phyloP scores from a whole-genome alignment of 2,329 filamentous ascomycete species.

The Cladosporium cucumerinum region DNA sequence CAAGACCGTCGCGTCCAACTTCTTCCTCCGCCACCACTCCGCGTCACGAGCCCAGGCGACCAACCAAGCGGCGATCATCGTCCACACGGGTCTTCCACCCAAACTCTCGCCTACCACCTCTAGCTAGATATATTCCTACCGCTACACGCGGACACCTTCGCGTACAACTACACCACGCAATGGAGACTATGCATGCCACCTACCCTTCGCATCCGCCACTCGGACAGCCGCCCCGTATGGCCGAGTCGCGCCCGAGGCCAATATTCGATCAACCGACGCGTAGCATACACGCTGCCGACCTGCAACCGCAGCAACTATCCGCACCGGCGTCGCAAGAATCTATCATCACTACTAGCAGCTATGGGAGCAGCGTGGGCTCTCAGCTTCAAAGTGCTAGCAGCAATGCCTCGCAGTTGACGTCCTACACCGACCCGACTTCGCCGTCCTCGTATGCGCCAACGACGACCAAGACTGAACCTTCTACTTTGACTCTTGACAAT shows the following conservation, averaged over 20 bases:
- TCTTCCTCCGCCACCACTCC: background rate
- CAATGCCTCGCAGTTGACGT: constrained; percentile 31
- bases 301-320: constrained; percentile 24
- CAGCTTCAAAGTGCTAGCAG: constrained; percentile 25
- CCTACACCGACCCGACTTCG: constrained; percentile 31
- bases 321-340: constrained; percentile 33
- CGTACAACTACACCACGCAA: background rate
- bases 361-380: constrained; percentile 23
- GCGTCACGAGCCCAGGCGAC: constrained; percentile 3
- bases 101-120: constrained; percentile 5
- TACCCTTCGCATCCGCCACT: constrained; percentile 18
- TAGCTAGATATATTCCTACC: background rate
- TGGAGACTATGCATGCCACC: constrained; percentile 21
- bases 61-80: constrained; percentile 1
- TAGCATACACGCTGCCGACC: constrained; percentile 21
- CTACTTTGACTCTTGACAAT: background rate
- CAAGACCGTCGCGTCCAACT: constrained; percentile 3
- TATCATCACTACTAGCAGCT: constrained; percentile 27
- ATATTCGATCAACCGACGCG: constrained; percentile 25
- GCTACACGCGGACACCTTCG: background rate
- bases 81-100: constrained; percentile 9
- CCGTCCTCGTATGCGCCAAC: constrained; percentile 22
- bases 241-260: constrained; percentile 13
- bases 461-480: background rate
- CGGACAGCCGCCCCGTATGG: constrained; percentile 1